These are phyloP conservation scores for Geotrichum australiense DNA, from an alignment of 1,139 yeast species.

Conservation along the genomic window DNA sequence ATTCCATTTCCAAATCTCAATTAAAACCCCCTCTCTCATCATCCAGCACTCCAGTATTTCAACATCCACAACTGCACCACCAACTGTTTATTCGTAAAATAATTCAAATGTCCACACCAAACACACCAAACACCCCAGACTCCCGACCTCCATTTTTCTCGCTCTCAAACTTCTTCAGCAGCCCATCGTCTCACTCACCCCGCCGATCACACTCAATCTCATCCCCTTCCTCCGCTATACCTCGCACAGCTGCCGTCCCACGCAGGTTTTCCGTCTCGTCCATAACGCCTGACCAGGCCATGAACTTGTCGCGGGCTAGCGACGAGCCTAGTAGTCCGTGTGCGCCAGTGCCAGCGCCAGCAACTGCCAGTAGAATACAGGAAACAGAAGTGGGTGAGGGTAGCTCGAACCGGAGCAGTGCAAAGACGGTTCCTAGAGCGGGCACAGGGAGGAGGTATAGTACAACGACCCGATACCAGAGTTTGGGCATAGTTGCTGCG, in stretches of 20 bases:
- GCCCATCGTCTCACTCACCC: not conserved
- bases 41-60: too few species aligned
- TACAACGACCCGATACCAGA: conserved; percentile 12
- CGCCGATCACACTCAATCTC: not conserved
- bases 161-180: not conserved
- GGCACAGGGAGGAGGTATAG: conserved; percentile 13
- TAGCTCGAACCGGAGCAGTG: not conserved
- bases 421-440: not conserved
- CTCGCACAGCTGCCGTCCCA: not conserved
- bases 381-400: not conserved
- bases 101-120: too few species aligned
- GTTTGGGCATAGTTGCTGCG: conserved; percentile 14
- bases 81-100: too few species aligned
- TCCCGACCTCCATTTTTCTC: not conserved
- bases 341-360: not conserved
- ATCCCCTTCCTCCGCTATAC: not conserved
- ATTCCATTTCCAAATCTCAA: too few species aligned
- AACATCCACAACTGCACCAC: too few species aligned
- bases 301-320: conserved; percentile 32
- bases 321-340: not conserved
- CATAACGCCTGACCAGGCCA: conserved; percentile 34
- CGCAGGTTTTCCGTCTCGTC: conserved; percentile 10
- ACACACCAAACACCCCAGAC: too few species aligned
- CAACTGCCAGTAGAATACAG: not conserved
- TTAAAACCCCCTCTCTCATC: too few species aligned